Base-by-base conservation (phyloP, 306 rosid species). In the Ziziphus jujuba region DNA sequence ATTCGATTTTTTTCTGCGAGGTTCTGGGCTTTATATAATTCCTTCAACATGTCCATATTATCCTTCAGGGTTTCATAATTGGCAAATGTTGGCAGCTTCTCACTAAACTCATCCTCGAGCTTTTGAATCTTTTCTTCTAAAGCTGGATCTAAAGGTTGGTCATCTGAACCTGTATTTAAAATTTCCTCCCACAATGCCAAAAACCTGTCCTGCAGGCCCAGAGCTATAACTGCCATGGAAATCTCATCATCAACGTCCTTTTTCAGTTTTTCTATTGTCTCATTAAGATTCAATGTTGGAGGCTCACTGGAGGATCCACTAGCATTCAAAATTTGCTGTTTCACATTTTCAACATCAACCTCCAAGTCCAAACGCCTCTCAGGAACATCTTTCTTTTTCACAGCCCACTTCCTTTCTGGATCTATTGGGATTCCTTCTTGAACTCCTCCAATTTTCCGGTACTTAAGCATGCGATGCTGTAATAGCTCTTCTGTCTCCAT, bases 371-470 rank as follows among this genome's bases (percentile, higher is more conserved):
- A 75, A 74, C 67, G 82, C 0, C 77, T 74, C 77, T 72, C 77
- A 14, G 84, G 78, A 57, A 61, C 43, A 24, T 86, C 97, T 74
- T 61, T 95, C 85, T 71, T 82, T 80, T 85, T 90, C 99, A 90
- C 90, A 80, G 77, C 85, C 62, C 49, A 5, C 66, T 80, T 81
- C 84, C 34, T 83, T 77, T 69, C 67, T 5, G 96, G 95, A 61
- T 88, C 97, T 59, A 75, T 13, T 63, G 90, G 95, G 66, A 88
- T 43, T 59, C 93, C 96, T 87, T 90, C 96, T 64, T 79, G 83
- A 73, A 88, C 80, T 31, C 87, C 90, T 65, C 99, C 97, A 22
- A 93, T 79, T 69, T 88, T 90, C 45, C 97, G 87, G 85, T 76
- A 90, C 80, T 93, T 93, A 69, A 61, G 82, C 85, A 40, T 75